phyloP scores from a whole-genome alignment of 768 basidiomycete species.

The Suillus subluteus region DNA sequence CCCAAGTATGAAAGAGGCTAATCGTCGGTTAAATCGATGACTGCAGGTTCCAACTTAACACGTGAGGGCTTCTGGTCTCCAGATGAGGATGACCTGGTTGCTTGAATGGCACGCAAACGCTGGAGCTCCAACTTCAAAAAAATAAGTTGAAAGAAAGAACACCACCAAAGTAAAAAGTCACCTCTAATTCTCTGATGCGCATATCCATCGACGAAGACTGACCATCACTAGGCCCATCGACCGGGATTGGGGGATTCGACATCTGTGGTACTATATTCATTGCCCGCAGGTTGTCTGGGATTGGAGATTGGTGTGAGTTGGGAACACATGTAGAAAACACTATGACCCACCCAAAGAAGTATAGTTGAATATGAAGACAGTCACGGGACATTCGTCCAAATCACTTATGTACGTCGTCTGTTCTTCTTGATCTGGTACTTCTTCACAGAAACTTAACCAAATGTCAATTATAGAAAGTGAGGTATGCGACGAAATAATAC shows the following conservation, averaged over 20 bases:
- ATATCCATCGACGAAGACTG: background rate
- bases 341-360: slow-evolving; percentile 17
- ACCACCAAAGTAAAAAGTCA: background rate
- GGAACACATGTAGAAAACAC: background rate
- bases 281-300: slow-evolving; percentile 21
- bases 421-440: background rate
- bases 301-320: background rate
- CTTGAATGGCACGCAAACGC: background rate
- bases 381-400: slow-evolving; percentile 3
- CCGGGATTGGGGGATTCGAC: background rate
- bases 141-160: background rate
- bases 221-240: background rate
- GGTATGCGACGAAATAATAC: background rate
- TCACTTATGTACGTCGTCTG: accelerated
- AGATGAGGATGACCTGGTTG: background rate
- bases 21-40: no score
- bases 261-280: slow-evolving; percentile 18
- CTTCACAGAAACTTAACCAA: slow-evolving; percentile 16
- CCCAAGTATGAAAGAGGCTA: no score
- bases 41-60: background rate
- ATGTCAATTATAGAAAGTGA: background rate
- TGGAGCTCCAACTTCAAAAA: background rate
- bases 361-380: slow-evolving; percentile 24
- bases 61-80: background rate
- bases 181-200: background rate